Base-by-base conservation (phyloP, 2,329 filamentous ascomycete species). In the Biscogniauxia mediterranea region DNA sequence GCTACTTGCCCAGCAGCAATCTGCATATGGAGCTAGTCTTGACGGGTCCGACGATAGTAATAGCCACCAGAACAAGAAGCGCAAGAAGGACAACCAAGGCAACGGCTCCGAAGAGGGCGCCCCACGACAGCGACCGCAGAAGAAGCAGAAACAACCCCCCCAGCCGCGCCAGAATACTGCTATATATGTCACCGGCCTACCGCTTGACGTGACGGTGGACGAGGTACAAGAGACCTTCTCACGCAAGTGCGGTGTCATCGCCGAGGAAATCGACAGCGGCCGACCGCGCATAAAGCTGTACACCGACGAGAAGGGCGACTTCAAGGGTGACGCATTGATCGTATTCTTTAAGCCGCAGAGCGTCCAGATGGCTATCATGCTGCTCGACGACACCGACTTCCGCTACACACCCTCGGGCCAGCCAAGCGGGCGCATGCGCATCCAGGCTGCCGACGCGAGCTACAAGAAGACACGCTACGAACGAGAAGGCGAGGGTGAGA, bases 291-390 rank as follows among this genome's bases (percentile, higher is more conserved):
- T 99, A 77, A 98, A 97, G 79, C 86, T 99, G 76, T 99, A 99
- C 78, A 86, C 82, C 20, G 89, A 97, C 73, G 86, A 90, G 1
- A 78, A 88, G 1, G 95, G 93, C 20, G 85, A 87, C 17, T 96
- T 97, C 82, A 98, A 97, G 74, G 95, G 95, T 63, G 93, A 98
- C 73, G 93, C 92, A 2, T 83, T 99, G 32, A 82, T 99, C 58
- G 91, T 98, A 42, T 99, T 96, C 78, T 97, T 97, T 83, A 92
- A 95, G 69, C 90, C 93, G 0, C 93, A 96, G 73, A 96, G 91
- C n/a, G 94, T 99, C 61, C 81, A 90, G 51, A 89, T 93, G 79
- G 92, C 92, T 52, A 90, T 94, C 66, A 87, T 89, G 79, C 82
- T 95, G 70, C 82, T 92, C 13, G 91, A 96, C 74, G 91, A 93